Evolutionary conservation across 2,329 filamentous ascomycete genomes (phyloP), one percentile per base, ranked within the genome.

Genomic region (Cladophialophora immunda): DNA sequence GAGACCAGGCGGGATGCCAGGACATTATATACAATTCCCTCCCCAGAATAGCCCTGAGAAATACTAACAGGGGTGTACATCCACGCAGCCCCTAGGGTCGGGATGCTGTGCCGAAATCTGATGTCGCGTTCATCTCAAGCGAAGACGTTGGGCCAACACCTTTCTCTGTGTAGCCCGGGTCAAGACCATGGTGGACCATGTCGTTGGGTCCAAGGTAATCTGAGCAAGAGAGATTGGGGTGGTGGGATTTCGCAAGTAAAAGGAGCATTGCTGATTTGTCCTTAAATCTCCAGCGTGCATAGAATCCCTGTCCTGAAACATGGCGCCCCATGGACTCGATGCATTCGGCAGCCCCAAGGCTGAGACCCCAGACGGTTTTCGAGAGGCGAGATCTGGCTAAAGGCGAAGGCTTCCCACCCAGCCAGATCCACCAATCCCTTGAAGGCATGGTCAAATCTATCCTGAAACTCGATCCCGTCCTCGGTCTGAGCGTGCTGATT

Each of bases 111-210:
- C 58, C 57, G 62, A 65, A 59, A 52, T 58, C 38, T 60, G 55
- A 66, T 58, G 41, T 66, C 50, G 67, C 41, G 59, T 65, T 34
- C 47, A 63, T 66, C 63, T 29, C 50, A 62, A 50, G 54, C 62
- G 58, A 36, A 59, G 29, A 30, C 11, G 34, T 45, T n/a, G 34
- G 19, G 34, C 64, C 59, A 52, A n/a, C 22, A 22, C 22, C 19
- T 41, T 27, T 25, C 13, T 9, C n/a, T 2, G n/a, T 9, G n/a
- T 19, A 29, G n/a, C 32, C 36, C 15, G 29, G 8, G n/a, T 38
- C 8, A 60, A 45, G 9, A 56, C 53, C 61, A 58, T 58, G 61
- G 47, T 17, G 13, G 15, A 45, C 11, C 25, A 53, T 29, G 30
- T 58, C 62, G 53, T 45, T 27, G 13, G n/a, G n/a, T n/a, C 50